Base-by-base conservation (phyloP, 306 rosid species). In the Castanospermum australe region DNA sequence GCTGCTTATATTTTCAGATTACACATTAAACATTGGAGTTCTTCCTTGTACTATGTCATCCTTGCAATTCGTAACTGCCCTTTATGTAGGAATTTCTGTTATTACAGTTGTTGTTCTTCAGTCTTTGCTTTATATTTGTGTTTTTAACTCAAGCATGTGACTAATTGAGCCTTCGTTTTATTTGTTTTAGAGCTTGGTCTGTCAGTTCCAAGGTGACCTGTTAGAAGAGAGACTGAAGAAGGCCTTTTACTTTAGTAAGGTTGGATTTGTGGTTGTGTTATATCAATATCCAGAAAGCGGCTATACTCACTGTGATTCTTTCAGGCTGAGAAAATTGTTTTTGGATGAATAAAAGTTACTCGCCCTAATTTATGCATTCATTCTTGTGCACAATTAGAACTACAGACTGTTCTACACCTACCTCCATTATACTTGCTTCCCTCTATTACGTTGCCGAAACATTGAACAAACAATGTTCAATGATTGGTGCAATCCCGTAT, bases 141-240 rank as follows among this genome's bases (percentile, higher is more conserved):
- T 35, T 48, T 18, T 77, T 28, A 47, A 6, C 67, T 55, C 18
- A 3, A 70, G 10, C 48, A 44, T 83, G 71, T 56, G 67, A 50
- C 79, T 73, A 71, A 83, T 84, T n/a, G 33, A 77, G 73, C 63
- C 54, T 70, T 76, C 79, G 67, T 84, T 82, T 83, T 69, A 62
- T 84, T 76, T 75, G 76, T 84, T 92, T 82, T 82, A 94, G 98
- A 90, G 97, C 87, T 90, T 48, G 97, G 97, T 70, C 81, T 84
- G 77, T 92, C 97, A 8, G 93, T 88, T 82, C 96, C 93, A 57
- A 92, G 97, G 97, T 92, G 94, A 92, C 80, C 39, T 38, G 80
- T 44, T 63, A 79, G 84, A 83, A 71, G 72, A 73, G 83, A 75
- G 60, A 83, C 71, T 87, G 68, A 71, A 52, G 84, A 81, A 81